phyloP scores from a whole-genome alignment of 148 eudicot genomes.

The Silene uniflora region DNA sequence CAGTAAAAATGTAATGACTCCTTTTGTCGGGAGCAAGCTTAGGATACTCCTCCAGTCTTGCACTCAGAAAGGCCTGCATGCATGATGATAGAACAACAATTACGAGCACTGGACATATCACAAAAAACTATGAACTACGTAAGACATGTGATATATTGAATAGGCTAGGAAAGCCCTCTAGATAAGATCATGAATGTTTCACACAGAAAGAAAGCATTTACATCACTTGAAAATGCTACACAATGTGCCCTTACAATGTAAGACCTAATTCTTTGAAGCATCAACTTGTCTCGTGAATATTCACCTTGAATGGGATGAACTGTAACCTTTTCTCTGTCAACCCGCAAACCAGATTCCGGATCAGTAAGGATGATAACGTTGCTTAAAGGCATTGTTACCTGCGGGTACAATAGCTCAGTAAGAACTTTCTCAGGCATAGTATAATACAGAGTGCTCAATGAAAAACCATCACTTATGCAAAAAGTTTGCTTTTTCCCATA shows the following conservation, averaged over 20 bases:
- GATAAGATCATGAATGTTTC: conserved; percentile 2
- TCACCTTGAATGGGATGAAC: conserved; percentile 84
- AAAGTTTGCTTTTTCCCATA: not conserved
- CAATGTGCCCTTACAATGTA: conserved; percentile 89
- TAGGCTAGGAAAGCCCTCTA: not conserved
- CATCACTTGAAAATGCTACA: conserved; percentile 25
- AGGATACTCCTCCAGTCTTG: conserved; percentile 51
- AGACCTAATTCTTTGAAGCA: conserved; percentile 99
- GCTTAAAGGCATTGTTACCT: conserved; percentile 81
- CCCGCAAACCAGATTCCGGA: conserved; percentile 64
- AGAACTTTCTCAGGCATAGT: conserved; percentile 13
- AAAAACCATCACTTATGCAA: not conserved
- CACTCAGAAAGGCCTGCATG: conserved; percentile 67
- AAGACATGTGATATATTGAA: not conserved
- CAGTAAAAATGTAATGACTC: conserved; percentile 79
- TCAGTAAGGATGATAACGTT: conserved; percentile 71
- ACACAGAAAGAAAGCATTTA: conserved; percentile 17
- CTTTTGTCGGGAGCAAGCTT: conserved; percentile 28
- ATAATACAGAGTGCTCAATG: not conserved
- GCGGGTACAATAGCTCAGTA: conserved; percentile 20
- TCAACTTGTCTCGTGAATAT: conserved; percentile 96
- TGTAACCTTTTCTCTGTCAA: conserved; percentile 56
- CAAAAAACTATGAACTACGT: conserved; percentile 7
- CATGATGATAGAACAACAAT: not conserved
- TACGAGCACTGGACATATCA: not conserved